phyloP scores from a whole-genome alignment of 228 moss, liverwort and hornwort species.

The Sphagnum magellanicum region DNA sequence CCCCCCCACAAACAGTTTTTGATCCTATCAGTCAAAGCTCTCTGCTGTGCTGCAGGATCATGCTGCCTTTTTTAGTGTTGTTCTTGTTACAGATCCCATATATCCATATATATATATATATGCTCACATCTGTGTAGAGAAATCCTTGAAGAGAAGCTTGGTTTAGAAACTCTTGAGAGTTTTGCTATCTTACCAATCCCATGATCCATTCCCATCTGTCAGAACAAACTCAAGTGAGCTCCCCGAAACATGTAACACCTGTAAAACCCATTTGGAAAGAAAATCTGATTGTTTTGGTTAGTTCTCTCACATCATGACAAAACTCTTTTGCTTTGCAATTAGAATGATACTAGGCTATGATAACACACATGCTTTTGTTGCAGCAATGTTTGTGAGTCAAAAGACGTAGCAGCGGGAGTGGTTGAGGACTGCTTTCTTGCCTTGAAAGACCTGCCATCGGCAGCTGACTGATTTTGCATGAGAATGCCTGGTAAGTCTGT shows the following conservation, averaged over 20 bases:
- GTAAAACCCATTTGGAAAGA: conserved; percentile 1
- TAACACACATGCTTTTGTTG: not conserved
- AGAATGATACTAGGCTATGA: not conserved
- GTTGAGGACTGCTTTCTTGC: conserved; percentile 6
- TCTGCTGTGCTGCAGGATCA: not conserved
- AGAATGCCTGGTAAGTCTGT: conserved; percentile 51
- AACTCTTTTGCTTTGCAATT: too few species aligned
- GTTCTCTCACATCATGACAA: too few species aligned
- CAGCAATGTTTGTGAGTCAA: not conserved
- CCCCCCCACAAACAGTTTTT: too few species aligned
- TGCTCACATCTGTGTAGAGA: not conserved
- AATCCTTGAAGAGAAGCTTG: not conserved
- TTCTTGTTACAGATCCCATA: not conserved
- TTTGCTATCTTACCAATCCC: conserved; percentile 44
- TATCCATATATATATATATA: not conserved
- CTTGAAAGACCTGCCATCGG: conserved; percentile 43
- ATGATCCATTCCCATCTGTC: conserved; percentile 54
- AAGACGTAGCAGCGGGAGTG: too few species aligned
- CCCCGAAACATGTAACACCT: conserved; percentile 43
- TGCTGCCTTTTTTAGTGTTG: not conserved
- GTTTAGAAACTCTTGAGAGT: not conserved
- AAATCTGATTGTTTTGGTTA: not conserved
- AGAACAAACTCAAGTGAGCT: conserved; percentile 44
- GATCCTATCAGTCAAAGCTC: not conserved
- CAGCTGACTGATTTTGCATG: conserved; percentile 40